Evolutionary conservation across 768 basidiomycete genomes (phyloP).

Genomic region (Russula emetica): DNA sequence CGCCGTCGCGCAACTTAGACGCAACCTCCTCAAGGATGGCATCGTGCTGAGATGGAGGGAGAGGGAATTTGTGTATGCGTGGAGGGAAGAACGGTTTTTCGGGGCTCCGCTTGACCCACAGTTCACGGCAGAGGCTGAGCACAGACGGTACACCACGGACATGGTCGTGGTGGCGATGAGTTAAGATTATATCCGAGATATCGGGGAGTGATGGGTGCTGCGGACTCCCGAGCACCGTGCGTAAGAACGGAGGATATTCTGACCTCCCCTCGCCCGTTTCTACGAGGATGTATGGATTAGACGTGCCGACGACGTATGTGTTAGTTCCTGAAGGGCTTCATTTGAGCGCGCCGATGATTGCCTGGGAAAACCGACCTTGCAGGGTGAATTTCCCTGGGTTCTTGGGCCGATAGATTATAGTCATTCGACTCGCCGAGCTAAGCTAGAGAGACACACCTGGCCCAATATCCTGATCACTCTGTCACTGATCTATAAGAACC

Average conservation of each 20-base stretch:
- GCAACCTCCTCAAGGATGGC: slow-evolving; percentile 41
- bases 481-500: slow-evolving; percentile 53
- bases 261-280: slow-evolving; percentile 78
- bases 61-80: slow-evolving; percentile 69
- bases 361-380: slow-evolving; percentile 51
- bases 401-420: slow-evolving; percentile 36
- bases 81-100: slow-evolving; percentile 55
- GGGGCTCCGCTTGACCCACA: slow-evolving; percentile 51
- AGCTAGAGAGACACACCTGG: slow-evolving; percentile 47
- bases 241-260: slow-evolving; percentile 63
- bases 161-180: slow-evolving; percentile 90
- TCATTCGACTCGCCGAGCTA: background rate
- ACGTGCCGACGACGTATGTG: slow-evolving; percentile 74
- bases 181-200: slow-evolving; percentile 85
- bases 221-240: slow-evolving; percentile 49
- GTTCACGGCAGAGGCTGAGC: slow-evolving; percentile 54
- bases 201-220: slow-evolving; percentile 45
- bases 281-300: slow-evolving; percentile 70
- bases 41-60: slow-evolving; percentile 34
- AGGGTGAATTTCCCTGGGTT: slow-evolving; percentile 88
- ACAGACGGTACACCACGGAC: slow-evolving; percentile 70
- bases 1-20: slow-evolving; percentile 40
- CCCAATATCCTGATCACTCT: slow-evolving; percentile 67
- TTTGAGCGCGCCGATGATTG: background rate
- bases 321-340: slow-evolving; percentile 61